Conservation (phyloP, 1,284 basidiomycete species). For the Exobasidium rhododendri region DNA sequence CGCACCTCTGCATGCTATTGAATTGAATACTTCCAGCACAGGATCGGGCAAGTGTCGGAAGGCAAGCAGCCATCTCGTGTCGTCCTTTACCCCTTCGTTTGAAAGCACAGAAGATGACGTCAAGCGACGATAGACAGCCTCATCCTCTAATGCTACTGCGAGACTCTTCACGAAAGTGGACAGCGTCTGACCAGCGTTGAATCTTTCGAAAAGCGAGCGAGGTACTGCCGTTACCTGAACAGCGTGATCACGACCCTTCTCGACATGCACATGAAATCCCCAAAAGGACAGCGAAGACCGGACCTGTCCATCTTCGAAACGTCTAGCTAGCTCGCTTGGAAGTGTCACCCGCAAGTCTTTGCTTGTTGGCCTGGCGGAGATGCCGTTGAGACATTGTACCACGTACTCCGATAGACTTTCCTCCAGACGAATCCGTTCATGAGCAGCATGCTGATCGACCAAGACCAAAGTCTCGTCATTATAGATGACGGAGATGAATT, state of each 20-base stretch:
- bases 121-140: not conserved
- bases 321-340: not conserved
- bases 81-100: not conserved
- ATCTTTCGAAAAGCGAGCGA: not conserved
- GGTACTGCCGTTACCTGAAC: not conserved
- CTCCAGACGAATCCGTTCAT: slow-evolving; percentile 2
- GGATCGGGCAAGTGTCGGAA: not conserved
- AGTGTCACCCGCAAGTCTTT: not conserved
- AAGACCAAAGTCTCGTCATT: not conserved
- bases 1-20: slow-evolving; percentile 1
- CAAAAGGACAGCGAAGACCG: not conserved
- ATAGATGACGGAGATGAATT: not conserved
- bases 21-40: not conserved
- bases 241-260: not conserved
- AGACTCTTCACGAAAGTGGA: not conserved
- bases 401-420: not conserved
- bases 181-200: not conserved
- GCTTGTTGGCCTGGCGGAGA: not conserved
- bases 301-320: not conserved
- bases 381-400: not conserved
- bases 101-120: not conserved
- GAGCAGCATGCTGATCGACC: slow-evolving; percentile 4
- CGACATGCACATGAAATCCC: not conserved
- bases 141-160: not conserved
- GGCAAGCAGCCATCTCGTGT: not conserved